These are phyloP conservation scores for Fusarium sp. DNA, from an alignment of 2,329 filamentous ascomycete genomes.

Conservation along the genomic window DNA sequence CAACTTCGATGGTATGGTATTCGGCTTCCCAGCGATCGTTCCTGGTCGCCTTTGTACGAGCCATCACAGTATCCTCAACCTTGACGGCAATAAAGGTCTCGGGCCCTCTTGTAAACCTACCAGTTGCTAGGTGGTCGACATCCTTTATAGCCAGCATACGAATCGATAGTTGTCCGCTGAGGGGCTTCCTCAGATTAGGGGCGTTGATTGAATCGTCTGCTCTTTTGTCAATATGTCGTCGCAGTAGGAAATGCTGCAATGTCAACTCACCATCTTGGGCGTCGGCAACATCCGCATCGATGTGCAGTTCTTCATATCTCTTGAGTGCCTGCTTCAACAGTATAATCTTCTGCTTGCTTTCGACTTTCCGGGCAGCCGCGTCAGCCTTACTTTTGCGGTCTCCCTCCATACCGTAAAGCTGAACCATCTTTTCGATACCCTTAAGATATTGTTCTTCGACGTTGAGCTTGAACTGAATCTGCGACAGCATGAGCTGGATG, in stretches of 20 bases:
- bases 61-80: conserved; percentile 92
- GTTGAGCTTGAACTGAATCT: conserved; percentile 98
- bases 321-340: conserved; percentile 94
- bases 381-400: conserved; percentile 95
- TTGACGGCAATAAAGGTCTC: conserved; percentile 97
- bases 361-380: conserved; percentile 85
- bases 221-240: conserved; percentile 25
- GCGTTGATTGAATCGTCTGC: conserved; percentile 95
- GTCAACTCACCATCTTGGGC: conserved; percentile 75
- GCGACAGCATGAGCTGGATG: conserved; percentile 98
- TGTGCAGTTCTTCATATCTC: conserved; percentile 95
- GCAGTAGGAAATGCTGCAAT: neutral
- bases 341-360: conserved; percentile 98
- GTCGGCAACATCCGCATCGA: conserved; percentile 85
- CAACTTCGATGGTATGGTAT: conserved; percentile 89
- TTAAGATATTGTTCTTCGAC: conserved; percentile 99
- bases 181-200: conserved; percentile 93
- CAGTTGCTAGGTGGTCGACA: conserved; percentile 88
- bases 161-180: conserved; percentile 88
- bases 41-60: conserved; percentile 83
- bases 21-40: conserved; percentile 94
- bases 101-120: conserved; percentile 85
- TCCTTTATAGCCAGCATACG: conserved; percentile 89
- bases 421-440: conserved; percentile 99
- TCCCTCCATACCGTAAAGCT: conserved; percentile 95